Percentiles rank a stretch among this genome's conserved stretches.
Conservation (phyloP, 2,329 filamentous ascomycete species). For the Pseudocercospora macadamiae region DNA sequence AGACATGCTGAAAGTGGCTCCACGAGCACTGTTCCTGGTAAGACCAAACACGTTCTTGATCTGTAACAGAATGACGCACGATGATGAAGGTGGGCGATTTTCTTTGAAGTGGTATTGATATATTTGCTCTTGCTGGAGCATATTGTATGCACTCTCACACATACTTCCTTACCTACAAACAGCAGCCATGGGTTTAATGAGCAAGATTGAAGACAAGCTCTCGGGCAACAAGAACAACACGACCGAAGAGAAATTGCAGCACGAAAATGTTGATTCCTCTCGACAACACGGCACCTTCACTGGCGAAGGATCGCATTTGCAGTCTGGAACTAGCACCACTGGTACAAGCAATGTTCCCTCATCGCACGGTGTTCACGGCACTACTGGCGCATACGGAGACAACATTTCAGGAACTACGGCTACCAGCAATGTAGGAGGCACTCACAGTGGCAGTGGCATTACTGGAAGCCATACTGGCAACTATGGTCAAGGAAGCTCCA, state of each 20-base stretch:
- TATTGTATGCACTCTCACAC: neutral
- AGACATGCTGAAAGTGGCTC: neutral
- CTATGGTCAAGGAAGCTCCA: neutral
- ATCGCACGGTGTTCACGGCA: neutral
- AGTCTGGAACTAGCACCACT: neutral
- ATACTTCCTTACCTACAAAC: neutral
- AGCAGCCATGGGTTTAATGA: conserved; percentile 22
- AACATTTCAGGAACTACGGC: neutral
- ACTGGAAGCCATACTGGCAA: neutral
- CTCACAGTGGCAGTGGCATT: neutral
- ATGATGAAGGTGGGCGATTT: conserved; percentile 5
- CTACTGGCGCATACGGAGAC: neutral
- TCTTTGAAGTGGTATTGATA: neutral
- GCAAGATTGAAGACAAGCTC: conserved; percentile 27
- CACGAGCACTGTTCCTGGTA: neutral
- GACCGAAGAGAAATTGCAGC: conserved; percentile 11
- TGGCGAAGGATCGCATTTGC: conserved; percentile 16
- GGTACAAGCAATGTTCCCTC: too few relatives aligned
- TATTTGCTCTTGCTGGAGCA: neutral
- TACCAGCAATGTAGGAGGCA: neutral
- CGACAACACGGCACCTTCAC: conserved; percentile 8
- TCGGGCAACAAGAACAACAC: conserved; percentile 21
- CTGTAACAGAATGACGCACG: neutral
- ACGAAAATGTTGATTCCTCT: conserved; percentile 8
- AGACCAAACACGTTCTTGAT: neutral